Evolutionary conservation across 2,329 filamentous ascomycete species (phyloP), one percentile per base, ranked within the genome.

Genomic region (Talaromyces sp.): DNA sequence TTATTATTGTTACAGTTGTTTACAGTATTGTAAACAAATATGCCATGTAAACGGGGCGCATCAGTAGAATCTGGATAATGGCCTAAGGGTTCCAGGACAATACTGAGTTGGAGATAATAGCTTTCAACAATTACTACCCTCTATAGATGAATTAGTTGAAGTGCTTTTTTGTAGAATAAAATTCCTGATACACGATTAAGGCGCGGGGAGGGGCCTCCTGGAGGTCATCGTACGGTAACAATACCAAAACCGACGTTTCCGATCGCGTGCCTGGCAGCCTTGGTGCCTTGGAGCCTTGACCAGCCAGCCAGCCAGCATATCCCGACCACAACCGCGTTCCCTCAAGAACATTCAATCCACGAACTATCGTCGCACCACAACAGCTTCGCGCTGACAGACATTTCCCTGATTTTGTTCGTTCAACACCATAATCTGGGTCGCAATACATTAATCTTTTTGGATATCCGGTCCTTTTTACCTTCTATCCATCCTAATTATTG

Each of bases 251-350:
- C 56, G 39, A 43, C 39, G n/a, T 45, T 39, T 56, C 52, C 33
- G 52, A 22, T 24, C 33, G 52, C 52, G 56, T 59, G 56, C 37
- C 56, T 43, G 19, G 56, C 35, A 24, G 56, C 56, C 56, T 45
- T 43, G 56, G 14, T 59, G 56, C 56, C 56, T 59, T 41, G 39
- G 37, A 27, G 37, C 56, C 39, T 45, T 59, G 14, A 9, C 14
- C 56, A 31, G 19, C 56, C n/a, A 14, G 3, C 39, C 37, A 41
- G 54, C 35, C 35, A 57, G 54, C 54, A 57, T 16, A 52, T 52
- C 49, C 49, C 52, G 33, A 41, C 37, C 37, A 59, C 37, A 59
- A 59, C 37, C 39, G 56, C 56, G 56, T 45, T 59, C 56, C 56
- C 27, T 59, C 56, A 45, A 19, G 56, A 59, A 59, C 37, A 59